Evolutionary conservation across 1,284 basidiomycete genomes (phyloP).

Genomic region (Sporisorium sorghi): DNA sequence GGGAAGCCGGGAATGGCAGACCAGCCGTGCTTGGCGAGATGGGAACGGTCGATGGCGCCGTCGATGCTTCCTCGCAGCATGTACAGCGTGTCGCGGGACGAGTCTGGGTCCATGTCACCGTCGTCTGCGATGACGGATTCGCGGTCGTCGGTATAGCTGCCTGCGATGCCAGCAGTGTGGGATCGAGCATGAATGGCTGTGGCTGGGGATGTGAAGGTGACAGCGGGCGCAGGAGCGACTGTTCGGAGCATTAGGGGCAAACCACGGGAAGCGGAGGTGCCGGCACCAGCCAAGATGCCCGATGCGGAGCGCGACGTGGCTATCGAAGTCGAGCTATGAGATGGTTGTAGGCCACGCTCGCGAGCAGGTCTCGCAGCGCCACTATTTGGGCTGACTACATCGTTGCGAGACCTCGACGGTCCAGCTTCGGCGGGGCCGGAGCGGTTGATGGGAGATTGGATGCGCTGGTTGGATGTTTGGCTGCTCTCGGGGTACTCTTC

Average conservation of each 20-base stretch:
- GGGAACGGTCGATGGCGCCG: constrained; percentile 37
- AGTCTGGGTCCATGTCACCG: constrained; percentile 40
- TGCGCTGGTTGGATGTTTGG: constrained; percentile 8
- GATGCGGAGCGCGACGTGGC: constrained; percentile 23
- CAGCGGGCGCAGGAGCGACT: constrained; percentile 49
- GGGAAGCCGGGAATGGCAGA: constrained; percentile 62
- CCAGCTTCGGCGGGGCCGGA: constrained; percentile 15
- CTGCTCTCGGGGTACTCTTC: constrained; percentile 40
- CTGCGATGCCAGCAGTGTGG: constrained; percentile 21
- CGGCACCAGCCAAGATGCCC: constrained; percentile 8
- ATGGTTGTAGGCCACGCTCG: constrained; percentile 15
- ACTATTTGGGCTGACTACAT: constrained; percentile 9
- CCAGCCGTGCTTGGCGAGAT: constrained; percentile 54
- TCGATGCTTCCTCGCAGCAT: constrained; percentile 34
- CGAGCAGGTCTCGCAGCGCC: neutral
- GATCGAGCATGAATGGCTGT: constrained; percentile 46
- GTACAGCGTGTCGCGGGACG: constrained; percentile 39
- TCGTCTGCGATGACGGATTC: constrained; percentile 44
- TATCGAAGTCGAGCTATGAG: constrained; percentile 24
- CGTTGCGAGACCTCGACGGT: constrained; percentile 10
- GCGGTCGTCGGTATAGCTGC: constrained; percentile 48
- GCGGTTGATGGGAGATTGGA: constrained; percentile 20
- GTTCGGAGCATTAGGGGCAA: constrained; percentile 41
- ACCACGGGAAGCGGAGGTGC: constrained; percentile 6
- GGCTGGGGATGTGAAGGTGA: constrained; percentile 54